These are phyloP conservation scores for Rhynchospora tenuis DNA, from an alignment of 176 grass and related monocot species.

Conservation along the genomic window DNA sequence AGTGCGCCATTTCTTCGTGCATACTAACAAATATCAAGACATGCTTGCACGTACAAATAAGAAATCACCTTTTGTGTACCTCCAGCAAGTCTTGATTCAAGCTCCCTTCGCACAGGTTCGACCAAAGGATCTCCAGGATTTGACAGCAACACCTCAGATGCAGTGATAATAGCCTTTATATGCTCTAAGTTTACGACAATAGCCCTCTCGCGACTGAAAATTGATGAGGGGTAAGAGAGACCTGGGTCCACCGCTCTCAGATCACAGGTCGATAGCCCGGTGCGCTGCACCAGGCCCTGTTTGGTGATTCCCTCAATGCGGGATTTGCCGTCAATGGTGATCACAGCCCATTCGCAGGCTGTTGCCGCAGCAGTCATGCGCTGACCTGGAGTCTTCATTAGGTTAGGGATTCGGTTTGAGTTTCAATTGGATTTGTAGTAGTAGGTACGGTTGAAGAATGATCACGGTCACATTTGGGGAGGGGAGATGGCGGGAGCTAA, in stretches of 20 bases:
- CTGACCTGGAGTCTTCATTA: not conserved
- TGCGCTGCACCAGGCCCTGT: slow-evolving; percentile 40
- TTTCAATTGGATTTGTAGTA: not conserved
- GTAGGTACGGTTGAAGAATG: not conserved
- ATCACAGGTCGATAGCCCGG: slow-evolving; percentile 37
- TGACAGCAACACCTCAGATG: slow-evolving; percentile 58
- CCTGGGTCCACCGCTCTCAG: slow-evolving; percentile 47
- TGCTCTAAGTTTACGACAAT: slow-evolving; percentile 64
- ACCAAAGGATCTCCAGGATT: slow-evolving; percentile 36
- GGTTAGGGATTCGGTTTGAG: not conserved
- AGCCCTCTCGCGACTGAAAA: slow-evolving; percentile 44
- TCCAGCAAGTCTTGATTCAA: slow-evolving; percentile 25
- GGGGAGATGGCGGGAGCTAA: slow-evolving; percentile 13
- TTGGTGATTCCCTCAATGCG: slow-evolving; percentile 31
- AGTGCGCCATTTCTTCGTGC: not conserved
- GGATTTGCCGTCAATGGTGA: slow-evolving; percentile 15
- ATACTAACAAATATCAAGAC: not conserved
- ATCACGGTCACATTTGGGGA: slow-evolving; percentile 14
- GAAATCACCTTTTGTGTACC: not conserved
- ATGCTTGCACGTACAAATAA: not conserved
- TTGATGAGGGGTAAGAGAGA: slow-evolving; percentile 36
- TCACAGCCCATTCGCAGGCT: slow-evolving; percentile 26
- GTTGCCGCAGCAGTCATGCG: not conserved
- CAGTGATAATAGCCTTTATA: slow-evolving; percentile 57
- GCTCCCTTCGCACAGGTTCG: slow-evolving; percentile 38